phyloP scores from a whole-genome alignment of 257 asterid species.

The Nicotiana undulata region DNA sequence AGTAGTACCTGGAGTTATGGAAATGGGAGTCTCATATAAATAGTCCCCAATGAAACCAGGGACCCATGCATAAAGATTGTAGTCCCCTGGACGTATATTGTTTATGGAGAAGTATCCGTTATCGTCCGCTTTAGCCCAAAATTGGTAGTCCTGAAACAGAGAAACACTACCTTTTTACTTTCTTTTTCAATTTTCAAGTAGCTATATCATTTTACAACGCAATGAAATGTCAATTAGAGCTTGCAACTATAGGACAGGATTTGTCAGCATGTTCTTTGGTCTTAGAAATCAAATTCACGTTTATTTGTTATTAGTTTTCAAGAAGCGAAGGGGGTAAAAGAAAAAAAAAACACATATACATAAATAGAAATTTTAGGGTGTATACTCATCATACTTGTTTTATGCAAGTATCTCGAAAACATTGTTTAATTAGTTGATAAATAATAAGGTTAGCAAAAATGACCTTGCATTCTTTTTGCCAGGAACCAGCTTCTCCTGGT shows the following conservation, averaged over 20 bases:
- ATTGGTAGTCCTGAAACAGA: conserved; percentile 54
- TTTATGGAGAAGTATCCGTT: conserved; percentile 45
- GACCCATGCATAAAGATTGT: conserved; percentile 56
- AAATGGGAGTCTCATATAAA: conserved; percentile 24
- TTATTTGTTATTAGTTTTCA: background rate
- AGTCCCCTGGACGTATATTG: conserved; percentile 36
- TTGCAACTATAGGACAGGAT: background rate
- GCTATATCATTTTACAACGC: background rate
- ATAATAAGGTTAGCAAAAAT: conserved; percentile 3
- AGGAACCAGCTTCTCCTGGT: conserved; percentile 61
- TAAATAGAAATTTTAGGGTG: background rate
- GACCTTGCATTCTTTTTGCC: conserved; percentile 87
- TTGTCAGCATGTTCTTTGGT: background rate
- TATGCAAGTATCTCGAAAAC: background rate
- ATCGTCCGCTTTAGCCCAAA: conserved; percentile 53
- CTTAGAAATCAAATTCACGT: background rate
- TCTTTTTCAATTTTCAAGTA: background rate
- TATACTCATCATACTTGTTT: background rate
- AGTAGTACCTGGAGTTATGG: conserved; percentile 43
- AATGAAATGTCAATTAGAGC: background rate
- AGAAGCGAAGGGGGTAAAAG: background rate
- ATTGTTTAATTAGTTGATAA: background rate
- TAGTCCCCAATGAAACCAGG: conserved; percentile 72
- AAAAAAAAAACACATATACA: background rate
- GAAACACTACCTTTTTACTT: background rate